Evolutionary conservation across 352 stramenopile species (phyloP).

Genomic region (Thalassiosira hispida): DNA sequence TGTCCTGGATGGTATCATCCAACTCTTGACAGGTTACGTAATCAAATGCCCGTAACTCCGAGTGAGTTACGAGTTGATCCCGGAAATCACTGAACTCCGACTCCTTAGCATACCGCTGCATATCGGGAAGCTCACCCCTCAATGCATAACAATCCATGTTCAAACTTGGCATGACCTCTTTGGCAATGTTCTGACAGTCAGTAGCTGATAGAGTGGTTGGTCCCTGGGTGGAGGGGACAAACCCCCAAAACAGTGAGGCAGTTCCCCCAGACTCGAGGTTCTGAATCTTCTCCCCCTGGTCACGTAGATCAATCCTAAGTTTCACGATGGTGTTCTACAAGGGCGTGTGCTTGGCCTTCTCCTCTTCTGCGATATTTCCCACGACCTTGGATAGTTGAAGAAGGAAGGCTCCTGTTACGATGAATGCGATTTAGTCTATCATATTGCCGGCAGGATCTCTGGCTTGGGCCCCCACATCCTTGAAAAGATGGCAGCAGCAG

Average conservation of each 20-base stretch:
- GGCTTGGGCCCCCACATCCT: background rate
- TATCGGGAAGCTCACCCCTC: background rate
- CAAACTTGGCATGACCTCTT: background rate
- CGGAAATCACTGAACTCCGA: no score
- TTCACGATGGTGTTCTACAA: no score
- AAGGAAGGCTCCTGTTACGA: conserved; percentile 51
- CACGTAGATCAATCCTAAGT: no score
- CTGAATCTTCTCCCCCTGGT: no score
- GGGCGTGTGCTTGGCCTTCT: no score
- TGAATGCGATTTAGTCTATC: conserved; percentile 63
- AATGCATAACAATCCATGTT: background rate
- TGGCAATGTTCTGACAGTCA: background rate
- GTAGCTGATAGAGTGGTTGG: background rate
- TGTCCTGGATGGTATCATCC: background rate
- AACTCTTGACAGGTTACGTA: background rate
- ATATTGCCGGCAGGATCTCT: conserved; percentile 56
- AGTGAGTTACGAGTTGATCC: no score
- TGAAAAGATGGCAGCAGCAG: conserved; percentile 2
- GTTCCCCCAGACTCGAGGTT: no score
- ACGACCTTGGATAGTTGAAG: no score
- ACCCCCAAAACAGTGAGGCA: no score
- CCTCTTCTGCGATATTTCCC: no score
- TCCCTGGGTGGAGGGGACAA: no score
- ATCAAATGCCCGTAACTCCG: background rate
- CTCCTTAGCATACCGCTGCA: no score